phyloP scores from a whole-genome alignment of 164 flowering plant genomes.

The Cinnamomum micranthum region DNA sequence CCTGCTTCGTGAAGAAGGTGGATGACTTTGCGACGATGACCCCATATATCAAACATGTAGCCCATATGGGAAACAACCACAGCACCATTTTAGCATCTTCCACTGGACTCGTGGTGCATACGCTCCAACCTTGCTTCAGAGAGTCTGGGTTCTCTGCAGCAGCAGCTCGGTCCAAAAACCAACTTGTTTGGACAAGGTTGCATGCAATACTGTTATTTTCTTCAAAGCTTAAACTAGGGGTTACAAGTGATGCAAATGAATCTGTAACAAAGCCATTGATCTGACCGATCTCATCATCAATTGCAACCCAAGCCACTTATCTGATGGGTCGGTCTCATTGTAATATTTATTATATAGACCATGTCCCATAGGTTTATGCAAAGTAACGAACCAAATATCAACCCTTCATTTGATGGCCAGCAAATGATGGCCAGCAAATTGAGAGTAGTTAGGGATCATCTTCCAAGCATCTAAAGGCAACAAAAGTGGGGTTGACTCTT shows the following conservation, averaged over 20 bases:
- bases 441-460: too few species aligned
- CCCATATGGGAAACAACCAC: constrained; percentile 23
- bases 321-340: too few species aligned
- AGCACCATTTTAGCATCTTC: constrained; percentile 28
- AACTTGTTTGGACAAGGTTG: not conserved
- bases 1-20: constrained; percentile 36
- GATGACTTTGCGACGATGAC: constrained; percentile 22
- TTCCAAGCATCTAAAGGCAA: too few species aligned
- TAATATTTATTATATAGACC: too few species aligned
- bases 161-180: constrained; percentile 21
- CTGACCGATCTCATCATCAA: not conserved
- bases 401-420: too few species aligned
- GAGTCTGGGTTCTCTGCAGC: not conserved
- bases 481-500: too few species aligned
- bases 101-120: constrained; percentile 16
- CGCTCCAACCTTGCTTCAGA: constrained; percentile 2
- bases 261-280: not conserved
- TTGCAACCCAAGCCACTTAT: too few species aligned
- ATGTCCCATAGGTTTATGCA: too few species aligned
- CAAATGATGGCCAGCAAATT: too few species aligned
- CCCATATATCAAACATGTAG: constrained; percentile 21
- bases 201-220: not conserved
- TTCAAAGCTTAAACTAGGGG: not conserved
- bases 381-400: too few species aligned
- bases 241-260: too few species aligned